Evolutionary conservation across 345 rosid species (phyloP).

Genomic region (Lepidium didymum): DNA sequence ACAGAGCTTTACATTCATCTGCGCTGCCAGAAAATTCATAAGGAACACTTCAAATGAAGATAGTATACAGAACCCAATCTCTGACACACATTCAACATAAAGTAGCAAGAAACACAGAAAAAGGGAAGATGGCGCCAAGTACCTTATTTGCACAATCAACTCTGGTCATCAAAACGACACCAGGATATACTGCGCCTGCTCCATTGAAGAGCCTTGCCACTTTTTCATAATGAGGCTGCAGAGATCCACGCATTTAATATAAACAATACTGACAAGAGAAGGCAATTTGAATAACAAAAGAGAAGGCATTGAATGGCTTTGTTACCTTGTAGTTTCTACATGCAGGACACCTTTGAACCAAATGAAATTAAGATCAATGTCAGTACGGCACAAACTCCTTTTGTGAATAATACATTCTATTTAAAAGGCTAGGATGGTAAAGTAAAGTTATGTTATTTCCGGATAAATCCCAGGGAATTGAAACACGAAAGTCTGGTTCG

Average conservation of each 20-base stretch:
- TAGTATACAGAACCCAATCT: neutral
- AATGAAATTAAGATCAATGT: neutral
- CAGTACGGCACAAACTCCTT: neutral
- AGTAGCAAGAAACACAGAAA: conserved; percentile 5
- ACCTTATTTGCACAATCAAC: conserved; percentile 95
- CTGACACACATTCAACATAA: neutral
- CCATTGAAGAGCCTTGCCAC: conserved; percentile 96
- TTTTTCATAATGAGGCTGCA: conserved; percentile 89
- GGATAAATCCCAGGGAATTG: neutral
- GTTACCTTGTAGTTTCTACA: conserved; percentile 97
- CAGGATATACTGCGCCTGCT: conserved; percentile 80
- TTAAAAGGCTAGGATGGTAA: neutral
- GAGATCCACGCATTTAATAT: conserved; percentile 28
- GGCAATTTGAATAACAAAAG: neutral
- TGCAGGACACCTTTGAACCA: conserved; percentile 87
- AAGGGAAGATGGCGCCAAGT: conserved; percentile 7
- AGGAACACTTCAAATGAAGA: neutral
- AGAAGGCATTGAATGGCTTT: neutral
- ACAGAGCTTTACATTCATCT: conserved; percentile 84
- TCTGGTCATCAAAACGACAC: conserved; percentile 68
- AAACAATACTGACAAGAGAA: conserved; percentile 6
- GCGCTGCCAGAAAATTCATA: conserved; percentile 66
- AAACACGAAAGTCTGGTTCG: neutral
- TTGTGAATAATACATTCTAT: neutral
- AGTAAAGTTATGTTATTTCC: neutral